Base-by-base conservation (phyloP, 805 yeast genomes). In the Yarrowia sp. region DNA sequence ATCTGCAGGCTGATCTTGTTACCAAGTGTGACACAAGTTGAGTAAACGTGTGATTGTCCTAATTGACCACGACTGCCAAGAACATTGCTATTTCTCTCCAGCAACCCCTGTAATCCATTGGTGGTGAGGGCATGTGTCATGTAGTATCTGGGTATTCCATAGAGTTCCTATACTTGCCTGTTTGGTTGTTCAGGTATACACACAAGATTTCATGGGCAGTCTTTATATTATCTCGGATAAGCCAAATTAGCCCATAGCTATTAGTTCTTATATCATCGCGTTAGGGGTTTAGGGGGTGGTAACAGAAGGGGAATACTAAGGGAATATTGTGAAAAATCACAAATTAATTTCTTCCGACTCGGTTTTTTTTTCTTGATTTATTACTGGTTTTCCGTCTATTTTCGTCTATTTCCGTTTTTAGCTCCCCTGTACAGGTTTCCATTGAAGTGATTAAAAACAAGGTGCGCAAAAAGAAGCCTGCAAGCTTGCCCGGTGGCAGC, bases 181-280 rank as follows among this genome's bases (percentile, higher is more conserved):
- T 41, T 56, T 26, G 5, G 61, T 40, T 8, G 3, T 5, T 2
- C 5, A 22, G 22, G 15, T 7, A 56, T 56, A 56, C 9, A 56
- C 14, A 56, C 48, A 56, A 56, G 63, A 56, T 56, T 56, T n/a
- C 2, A 16, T 15, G 8, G 15, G 8, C 38, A 41, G 48, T 35
- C 46, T 41, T 41, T 41, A 55, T 55, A 56, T 56, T 56, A 56
- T 56, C 63, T 56, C 63, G 63, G 63, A 56, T 56, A 56, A 56
- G 63, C 63, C 63, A 56, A 56, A 35, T 56, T 56, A 56, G 63
- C 63, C 63, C 63, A 56, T 56, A 56, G 45, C 40, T 15, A n/a
- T 22, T 56, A 56, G 63, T 42, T 26, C 26, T 56, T 56, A 56
- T 56, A 41, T 41, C 63, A 56, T 56, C 63, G 63, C 63, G 7